These are phyloP conservation scores for Monosporozyma aerobia DNA, from an alignment of 805 yeast genomes.

Conservation along the genomic window DNA sequence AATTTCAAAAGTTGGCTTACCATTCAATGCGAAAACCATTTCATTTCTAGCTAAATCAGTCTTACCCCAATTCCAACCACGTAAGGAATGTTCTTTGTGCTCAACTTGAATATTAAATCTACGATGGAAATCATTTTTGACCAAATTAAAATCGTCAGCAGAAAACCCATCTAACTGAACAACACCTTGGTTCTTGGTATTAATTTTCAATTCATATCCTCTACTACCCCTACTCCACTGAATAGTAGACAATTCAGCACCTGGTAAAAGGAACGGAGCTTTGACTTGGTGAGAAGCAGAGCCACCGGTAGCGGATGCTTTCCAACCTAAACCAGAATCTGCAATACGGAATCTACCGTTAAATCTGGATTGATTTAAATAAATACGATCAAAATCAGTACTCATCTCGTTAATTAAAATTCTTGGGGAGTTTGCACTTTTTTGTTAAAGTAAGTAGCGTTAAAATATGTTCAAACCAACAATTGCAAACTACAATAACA, in stretches of 20 bases:
- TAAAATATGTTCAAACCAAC: not conserved
- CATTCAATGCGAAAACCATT: conserved; percentile 73
- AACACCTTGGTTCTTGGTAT: conserved; percentile 81
- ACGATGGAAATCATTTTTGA: conserved; percentile 77
- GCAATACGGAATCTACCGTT: conserved; percentile 91
- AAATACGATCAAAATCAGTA: conserved; percentile 83
- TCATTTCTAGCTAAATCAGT: conserved; percentile 89
- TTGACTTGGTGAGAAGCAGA: conserved; percentile 38
- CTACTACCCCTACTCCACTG: conserved; percentile 92
- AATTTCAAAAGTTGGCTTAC: conserved; percentile 84
- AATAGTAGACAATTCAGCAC: conserved; percentile 69
- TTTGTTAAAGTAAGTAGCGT: not conserved
- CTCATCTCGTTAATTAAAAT: conserved; percentile 16
- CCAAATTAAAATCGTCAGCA: conserved; percentile 64
- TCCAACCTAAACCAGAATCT: conserved; percentile 98
- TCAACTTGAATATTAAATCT: conserved; percentile 69
- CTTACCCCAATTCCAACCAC: conserved; percentile 99
- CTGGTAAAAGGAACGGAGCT: conserved; percentile 81
- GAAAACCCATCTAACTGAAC: conserved; percentile 89
- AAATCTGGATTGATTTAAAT: conserved; percentile 73
- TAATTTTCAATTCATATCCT: conserved; percentile 82
- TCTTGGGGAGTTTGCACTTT: not conserved
- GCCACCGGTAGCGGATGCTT: conserved; percentile 39
- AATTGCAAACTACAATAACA: not conserved
- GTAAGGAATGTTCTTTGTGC: conserved; percentile 77